A percentile compares a stretch with the other conserved stretches of the same genome.
Evolutionary conservation across 140 eudicot genomes (phyloP).

Genomic region (Stevia rebaudiana): DNA sequence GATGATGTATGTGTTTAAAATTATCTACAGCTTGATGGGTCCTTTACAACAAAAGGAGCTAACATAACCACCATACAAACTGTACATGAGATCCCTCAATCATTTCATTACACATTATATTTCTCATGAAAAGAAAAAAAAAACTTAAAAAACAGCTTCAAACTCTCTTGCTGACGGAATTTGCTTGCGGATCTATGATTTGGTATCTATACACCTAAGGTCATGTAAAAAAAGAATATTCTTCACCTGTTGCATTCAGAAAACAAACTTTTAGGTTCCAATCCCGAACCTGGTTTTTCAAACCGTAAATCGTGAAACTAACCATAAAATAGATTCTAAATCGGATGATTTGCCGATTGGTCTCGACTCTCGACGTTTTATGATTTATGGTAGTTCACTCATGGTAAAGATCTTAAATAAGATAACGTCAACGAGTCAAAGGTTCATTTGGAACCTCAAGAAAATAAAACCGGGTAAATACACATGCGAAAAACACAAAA

Average conservation of each 20-base stretch:
- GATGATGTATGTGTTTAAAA: background rate
- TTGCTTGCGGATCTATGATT: conserved; percentile 25
- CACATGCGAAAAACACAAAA: no score
- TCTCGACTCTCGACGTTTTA: no score
- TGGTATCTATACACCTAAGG: conserved; percentile 35
- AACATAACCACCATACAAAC: conserved; percentile 25
- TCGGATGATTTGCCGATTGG: background rate
- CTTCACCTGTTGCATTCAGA: conserved; percentile 19
- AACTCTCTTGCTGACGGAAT: conserved; percentile 21
- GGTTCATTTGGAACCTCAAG: no score
- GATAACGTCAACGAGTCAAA: background rate
- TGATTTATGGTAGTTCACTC: background rate
- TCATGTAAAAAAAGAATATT: conserved; percentile 29
- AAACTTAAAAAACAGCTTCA: background rate
- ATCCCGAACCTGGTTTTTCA: background rate
- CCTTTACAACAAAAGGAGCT: conserved; percentile 22
- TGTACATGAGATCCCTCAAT: conserved; percentile 21
- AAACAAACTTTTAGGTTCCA: background rate
- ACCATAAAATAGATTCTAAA: background rate
- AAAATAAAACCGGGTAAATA: no score
- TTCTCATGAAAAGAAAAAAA: background rate
- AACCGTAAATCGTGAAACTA: background rate
- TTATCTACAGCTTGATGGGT: conserved; percentile 21
- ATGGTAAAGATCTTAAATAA: background rate
- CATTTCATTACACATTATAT: conserved; percentile 9